phyloP scores from a whole-genome alignment of 2,329 filamentous ascomycete species.

The Chaetomium sp. region DNA sequence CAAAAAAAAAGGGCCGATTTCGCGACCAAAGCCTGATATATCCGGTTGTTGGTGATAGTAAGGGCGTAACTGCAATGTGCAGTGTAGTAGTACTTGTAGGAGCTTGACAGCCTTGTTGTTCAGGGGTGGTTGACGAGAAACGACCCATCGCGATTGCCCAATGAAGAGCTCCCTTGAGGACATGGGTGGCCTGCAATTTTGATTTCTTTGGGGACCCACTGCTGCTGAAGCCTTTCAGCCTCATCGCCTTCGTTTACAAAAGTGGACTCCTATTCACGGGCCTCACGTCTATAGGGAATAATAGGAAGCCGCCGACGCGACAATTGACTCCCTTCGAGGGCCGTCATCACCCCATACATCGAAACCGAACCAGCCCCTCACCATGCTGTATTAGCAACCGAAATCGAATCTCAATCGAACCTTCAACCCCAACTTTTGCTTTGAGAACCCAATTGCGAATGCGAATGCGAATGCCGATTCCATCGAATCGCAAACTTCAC shows the following conservation, averaged over 20 bases:
- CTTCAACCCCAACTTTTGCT: slow-evolving; percentile 2
- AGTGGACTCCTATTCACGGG: slow-evolving; percentile 17
- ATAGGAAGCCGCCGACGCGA: slow-evolving; percentile 11
- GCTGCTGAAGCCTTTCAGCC: slow-evolving; percentile 25
- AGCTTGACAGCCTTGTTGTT: slow-evolving; percentile 25
- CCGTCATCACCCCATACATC: background rate
- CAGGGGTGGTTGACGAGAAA: slow-evolving; percentile 15
- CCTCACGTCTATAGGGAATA: slow-evolving; percentile 18
- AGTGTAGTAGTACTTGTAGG: too few relatives aligned
- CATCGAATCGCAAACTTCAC: background rate
- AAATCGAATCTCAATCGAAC: background rate
- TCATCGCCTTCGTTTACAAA: slow-evolving; percentile 21
- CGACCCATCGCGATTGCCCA: slow-evolving; percentile 5
- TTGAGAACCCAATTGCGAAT: background rate
- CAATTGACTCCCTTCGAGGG: background rate
- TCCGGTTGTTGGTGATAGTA: background rate
- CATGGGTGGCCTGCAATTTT: slow-evolving; percentile 14
- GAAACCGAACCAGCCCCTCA: background rate
- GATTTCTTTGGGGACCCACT: slow-evolving; percentile 19
- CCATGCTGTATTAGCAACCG: slow-evolving; percentile 18
- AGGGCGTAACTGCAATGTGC: background rate
- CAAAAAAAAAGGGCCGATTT: background rate
- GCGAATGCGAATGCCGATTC: background rate
- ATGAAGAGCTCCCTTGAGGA: background rate
- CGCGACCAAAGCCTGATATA: background rate